Percentiles rank a stretch among this genome's conserved stretches.
phyloP scores from a whole-genome alignment of 1,139 yeast genomes.

The Hemisphaericaspora xylofermentans region DNA sequence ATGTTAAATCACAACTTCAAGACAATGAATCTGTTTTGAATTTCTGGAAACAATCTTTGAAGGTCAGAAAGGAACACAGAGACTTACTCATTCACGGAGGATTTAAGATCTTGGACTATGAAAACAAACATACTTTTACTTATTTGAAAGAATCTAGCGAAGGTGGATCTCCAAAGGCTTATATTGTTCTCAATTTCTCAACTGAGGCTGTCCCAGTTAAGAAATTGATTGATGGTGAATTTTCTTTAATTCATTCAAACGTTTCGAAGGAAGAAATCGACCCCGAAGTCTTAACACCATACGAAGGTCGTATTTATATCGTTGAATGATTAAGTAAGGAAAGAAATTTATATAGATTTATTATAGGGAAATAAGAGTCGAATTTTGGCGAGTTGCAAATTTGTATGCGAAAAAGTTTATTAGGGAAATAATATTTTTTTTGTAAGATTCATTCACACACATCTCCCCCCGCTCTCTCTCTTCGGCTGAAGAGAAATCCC shows the following conservation, averaged over 20 bases:
- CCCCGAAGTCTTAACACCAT: constrained; percentile 30
- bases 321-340: constrained; percentile 17
- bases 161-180: constrained; percentile 24
- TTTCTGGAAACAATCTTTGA: constrained; percentile 46
- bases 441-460: too few relatives aligned
- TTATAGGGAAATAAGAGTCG: too few relatives aligned
- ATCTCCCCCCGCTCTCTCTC: too few relatives aligned
- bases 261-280: constrained; percentile 17
- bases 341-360: background rate
- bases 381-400: too few relatives aligned
- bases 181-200: constrained; percentile 48
- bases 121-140: constrained; percentile 38
- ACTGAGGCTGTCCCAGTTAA: constrained; percentile 29
- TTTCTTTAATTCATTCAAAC: constrained; percentile 31
- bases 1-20: constrained; percentile 45
- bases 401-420: too few relatives aligned
- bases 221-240: constrained; percentile 28
- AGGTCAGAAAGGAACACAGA: constrained; percentile 44
- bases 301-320: constrained; percentile 40
- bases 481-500: background rate
- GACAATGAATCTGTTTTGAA: constrained; percentile 48
- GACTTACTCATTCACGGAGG: constrained; percentile 50
- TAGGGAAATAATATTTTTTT: background rate
- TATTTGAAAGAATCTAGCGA: constrained; percentile 29
- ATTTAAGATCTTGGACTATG: constrained; percentile 41